Evolutionary conservation across 441 rosid species (phyloP), one percentile per base, ranked within the genome.

Genomic region (Croton laevigatus): DNA sequence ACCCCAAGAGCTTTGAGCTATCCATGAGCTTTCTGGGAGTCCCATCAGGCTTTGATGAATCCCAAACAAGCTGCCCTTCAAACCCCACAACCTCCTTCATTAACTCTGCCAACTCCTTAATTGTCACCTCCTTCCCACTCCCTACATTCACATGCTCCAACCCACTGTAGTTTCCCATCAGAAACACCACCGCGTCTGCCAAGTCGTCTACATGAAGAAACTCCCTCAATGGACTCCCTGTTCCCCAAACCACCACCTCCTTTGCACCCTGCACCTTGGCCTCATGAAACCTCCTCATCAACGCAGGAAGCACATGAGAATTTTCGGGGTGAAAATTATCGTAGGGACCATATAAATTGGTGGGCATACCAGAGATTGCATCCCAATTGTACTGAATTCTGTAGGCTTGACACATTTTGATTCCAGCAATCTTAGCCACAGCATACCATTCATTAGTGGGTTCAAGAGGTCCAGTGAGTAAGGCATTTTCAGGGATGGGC

Each of bases 361-460:
- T 94, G 1, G 98, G 99, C 98, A 94, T 92, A 0, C 88, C 97
- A 0, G 98, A 94, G 54, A 94, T 90, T 0, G 97, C 94, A 65
- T 90, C 86, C 90, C 91, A 92, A 0, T 70, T 48, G 65, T 90
- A 85, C 69, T 94, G 99, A 64, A 90, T 80, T 42, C 94, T 75
- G 73, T 89, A 92, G 3, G 98, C 97, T 57, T 94, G 99, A n/a
- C 99, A 94, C 89, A 85, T 92, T 71, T 92, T 94, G 44, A 94
- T 92, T n/a, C 98, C 99, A 0, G 94, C 86, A 11, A 94, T 90
- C 83, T 94, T 94, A 0, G 98, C 98, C 7, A 94, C 71, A 0
- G 97, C 98, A 44, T 94, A 94, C 98, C 99, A 94, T 59, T 94
- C 99, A 49, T 94, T 94, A 3, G 99, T 94, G 3, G 99, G 97